Conservation (phyloP, 129 eudicot species). For the Dittrichia graveolens region DNA sequence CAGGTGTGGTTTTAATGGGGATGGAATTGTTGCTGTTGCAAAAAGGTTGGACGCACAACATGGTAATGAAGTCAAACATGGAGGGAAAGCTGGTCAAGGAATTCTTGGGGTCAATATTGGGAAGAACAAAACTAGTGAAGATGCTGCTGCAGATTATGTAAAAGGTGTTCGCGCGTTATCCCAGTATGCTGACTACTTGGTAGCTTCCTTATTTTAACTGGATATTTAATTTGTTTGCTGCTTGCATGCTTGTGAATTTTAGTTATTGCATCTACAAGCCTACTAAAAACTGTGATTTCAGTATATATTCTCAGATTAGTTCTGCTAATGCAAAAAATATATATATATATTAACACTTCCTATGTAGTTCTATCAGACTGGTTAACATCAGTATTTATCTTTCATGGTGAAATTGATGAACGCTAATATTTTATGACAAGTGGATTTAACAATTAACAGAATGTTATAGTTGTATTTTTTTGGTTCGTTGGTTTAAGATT, state of each 20-base stretch:
- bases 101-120: conserved; percentile 97
- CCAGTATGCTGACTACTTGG: conserved; percentile 99
- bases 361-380: background rate
- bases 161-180: conserved; percentile 96
- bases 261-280: background rate
- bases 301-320: background rate
- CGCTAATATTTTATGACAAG: background rate
- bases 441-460: too few relatives aligned
- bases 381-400: background rate
- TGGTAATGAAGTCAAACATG: conserved; percentile 54
- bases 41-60: conserved; percentile 83
- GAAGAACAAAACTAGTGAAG: conserved; percentile 93
- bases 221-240: background rate
- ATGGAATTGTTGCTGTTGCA: conserved; percentile 89
- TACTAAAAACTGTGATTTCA: background rate
- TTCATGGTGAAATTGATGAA: background rate
- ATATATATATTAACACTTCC: background rate
- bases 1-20: conserved; percentile 96
- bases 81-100: conserved; percentile 91
- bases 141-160: conserved; percentile 94
- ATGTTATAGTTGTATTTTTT: background rate
- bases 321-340: background rate
- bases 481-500: background rate
- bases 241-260: conserved; percentile 6
- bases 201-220: conserved; percentile 33